These are phyloP conservation scores for Yamadazyma sp. DNA, from an alignment of 805 yeast species.

Conservation along the genomic window DNA sequence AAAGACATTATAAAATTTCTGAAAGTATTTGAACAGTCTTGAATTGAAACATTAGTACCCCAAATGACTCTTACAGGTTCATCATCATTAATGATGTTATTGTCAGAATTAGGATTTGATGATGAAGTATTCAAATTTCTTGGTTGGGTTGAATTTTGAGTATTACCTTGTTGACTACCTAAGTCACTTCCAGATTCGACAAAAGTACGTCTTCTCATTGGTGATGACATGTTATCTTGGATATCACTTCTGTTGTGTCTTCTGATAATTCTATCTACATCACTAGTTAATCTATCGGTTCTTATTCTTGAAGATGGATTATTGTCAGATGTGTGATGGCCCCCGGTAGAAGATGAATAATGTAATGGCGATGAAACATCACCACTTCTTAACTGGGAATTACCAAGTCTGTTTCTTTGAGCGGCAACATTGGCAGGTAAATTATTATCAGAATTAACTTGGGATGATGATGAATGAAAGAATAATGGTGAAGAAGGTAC, in stretches of 20 bases:
- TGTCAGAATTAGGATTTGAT: slow-evolving; percentile 28
- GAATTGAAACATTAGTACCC: slow-evolving; percentile 97
- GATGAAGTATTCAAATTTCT: slow-evolving; percentile 18
- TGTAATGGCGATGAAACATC: slow-evolving; percentile 50
- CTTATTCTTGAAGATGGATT: slow-evolving; percentile 35
- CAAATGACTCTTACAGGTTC: slow-evolving; percentile 91
- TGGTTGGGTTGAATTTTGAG: slow-evolving; percentile 3
- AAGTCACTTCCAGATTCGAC: slow-evolving; percentile 30
- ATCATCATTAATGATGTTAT: slow-evolving; percentile 28
- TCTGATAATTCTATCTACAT: slow-evolving; percentile 41
- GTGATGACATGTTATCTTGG: slow-evolving; percentile 68
- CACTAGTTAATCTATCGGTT: slow-evolving; percentile 44
- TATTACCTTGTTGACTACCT: not conserved
- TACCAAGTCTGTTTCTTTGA: slow-evolving; percentile 4
- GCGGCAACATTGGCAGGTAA: slow-evolving; percentile 7
- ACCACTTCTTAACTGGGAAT: slow-evolving; percentile 13
- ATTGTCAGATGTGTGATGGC: slow-evolving; percentile 37
- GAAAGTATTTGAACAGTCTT: slow-evolving; percentile 74
- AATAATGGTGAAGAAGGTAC: slow-evolving; percentile 60
- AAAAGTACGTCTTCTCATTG: slow-evolving; percentile 60
- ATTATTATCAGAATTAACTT: slow-evolving; percentile 31
- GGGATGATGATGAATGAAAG: slow-evolving; percentile 47
- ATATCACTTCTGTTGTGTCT: slow-evolving; percentile 74
- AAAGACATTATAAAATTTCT: slow-evolving; percentile 81
- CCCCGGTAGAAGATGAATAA: slow-evolving; percentile 40